phyloP scores from a whole-genome alignment of 2,329 filamentous ascomycete species.

The Microcyclospora pomicola region DNA sequence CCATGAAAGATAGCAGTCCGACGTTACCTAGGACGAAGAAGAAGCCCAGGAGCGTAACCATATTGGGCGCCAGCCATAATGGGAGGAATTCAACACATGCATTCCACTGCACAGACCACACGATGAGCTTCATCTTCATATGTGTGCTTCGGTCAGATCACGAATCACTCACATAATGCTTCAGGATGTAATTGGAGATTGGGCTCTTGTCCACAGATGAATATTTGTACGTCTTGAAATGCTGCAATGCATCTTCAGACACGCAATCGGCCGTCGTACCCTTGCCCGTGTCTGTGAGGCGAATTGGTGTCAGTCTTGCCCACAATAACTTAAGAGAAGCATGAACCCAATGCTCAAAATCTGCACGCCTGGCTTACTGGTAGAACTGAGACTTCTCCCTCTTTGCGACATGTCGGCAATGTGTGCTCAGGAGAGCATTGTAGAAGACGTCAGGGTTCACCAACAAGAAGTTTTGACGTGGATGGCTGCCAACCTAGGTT shows the following conservation, averaged over 20 bases:
- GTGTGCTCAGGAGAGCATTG: too few relatives aligned
- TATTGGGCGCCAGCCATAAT: conserved; percentile 93
- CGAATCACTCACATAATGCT: conserved; percentile 64
- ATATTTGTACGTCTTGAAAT: conserved; percentile 94
- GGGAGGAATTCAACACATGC: conserved; percentile 82
- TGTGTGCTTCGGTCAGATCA: background rate
- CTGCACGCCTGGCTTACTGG: too few relatives aligned
- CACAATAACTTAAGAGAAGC: too few relatives aligned
- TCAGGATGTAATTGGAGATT: conserved; percentile 83
- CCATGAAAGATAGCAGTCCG: conserved; percentile 56
- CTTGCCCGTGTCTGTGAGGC: too few relatives aligned
- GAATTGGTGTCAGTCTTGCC: too few relatives aligned
- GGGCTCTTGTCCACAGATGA: conserved; percentile 92
- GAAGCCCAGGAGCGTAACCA: conserved; percentile 28
- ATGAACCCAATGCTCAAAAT: too few relatives aligned
- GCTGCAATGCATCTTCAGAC: conserved; percentile 77
- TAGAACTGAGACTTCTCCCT: too few relatives aligned
- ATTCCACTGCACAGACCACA: conserved; percentile 63
- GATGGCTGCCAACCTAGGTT: too few relatives aligned
- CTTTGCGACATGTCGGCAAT: too few relatives aligned
- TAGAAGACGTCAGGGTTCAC: too few relatives aligned
- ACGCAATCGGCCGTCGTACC: background rate
- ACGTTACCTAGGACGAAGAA: conserved; percentile 70
- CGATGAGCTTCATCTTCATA: background rate
- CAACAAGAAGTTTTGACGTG: too few relatives aligned